phyloP scores from a whole-genome alignment of 2,329 filamentous ascomycete genomes.

The Alternaria ventricosa region DNA sequence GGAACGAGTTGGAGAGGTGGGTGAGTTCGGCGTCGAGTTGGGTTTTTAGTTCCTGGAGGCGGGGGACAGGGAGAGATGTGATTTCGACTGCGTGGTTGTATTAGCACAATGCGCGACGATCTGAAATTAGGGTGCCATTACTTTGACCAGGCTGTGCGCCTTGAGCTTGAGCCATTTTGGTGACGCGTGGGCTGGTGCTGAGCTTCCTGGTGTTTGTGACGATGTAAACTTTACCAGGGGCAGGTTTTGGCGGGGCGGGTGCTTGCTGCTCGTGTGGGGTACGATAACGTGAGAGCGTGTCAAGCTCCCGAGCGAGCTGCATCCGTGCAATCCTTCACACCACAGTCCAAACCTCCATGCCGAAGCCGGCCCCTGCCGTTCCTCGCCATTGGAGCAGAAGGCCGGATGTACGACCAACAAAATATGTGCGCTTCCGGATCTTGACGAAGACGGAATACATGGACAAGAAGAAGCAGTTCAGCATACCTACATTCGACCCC shows the following conservation, averaged over 20 bases:
- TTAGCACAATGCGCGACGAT: slow-evolving; percentile 9
- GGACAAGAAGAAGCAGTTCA: slow-evolving; percentile 7
- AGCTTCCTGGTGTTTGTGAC: slow-evolving; percentile 6
- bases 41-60: slow-evolving; percentile 91
- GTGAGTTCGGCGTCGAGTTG: slow-evolving; percentile 96
- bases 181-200: not conserved
- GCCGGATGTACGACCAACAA: not conserved
- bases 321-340: not conserved
- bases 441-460: slow-evolving; percentile 9
- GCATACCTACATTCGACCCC: slow-evolving; percentile 21
- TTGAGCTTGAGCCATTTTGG: slow-evolving; percentile 32
- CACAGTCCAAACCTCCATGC: not conserved
- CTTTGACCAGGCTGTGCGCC: slow-evolving; percentile 37
- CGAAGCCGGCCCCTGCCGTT: not conserved
- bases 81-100: slow-evolving; percentile 62
- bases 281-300: slow-evolving; percentile 32
- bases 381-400: not conserved
- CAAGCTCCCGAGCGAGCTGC: slow-evolving; percentile 2
- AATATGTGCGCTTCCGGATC: not conserved
- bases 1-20: slow-evolving; percentile 88
- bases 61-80: slow-evolving; percentile 78
- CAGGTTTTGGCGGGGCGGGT: slow-evolving; percentile 31
- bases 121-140: slow-evolving; percentile 12
- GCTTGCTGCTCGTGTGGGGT: slow-evolving; percentile 12
- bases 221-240: slow-evolving; percentile 18